Evolutionary conservation across 345 rosid species (phyloP).

Genomic region (Pistacia integerrima): DNA sequence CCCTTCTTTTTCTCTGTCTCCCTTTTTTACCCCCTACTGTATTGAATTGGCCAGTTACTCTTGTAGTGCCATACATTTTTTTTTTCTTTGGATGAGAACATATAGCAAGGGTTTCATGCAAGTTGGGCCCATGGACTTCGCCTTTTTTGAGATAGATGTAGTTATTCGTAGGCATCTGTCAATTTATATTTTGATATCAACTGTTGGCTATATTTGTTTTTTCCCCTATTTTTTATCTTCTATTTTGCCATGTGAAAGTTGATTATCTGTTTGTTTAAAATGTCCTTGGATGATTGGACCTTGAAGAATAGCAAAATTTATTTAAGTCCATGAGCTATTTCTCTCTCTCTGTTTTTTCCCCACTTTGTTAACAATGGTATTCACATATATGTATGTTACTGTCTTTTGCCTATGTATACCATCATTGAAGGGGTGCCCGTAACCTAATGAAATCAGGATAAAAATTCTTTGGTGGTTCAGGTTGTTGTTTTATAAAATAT

Average conservation of each 20-base stretch:
- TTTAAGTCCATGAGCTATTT: background rate
- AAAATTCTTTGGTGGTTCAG: constrained; percentile 62
- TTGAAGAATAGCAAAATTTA: constrained; percentile 20
- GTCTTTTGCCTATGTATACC: constrained; percentile 11
- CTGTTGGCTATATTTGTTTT: background rate
- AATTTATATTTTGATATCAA: background rate
- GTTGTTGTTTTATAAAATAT: constrained; percentile 98
- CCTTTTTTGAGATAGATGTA: background rate
- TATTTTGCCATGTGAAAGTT: background rate
- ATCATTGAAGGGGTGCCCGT: constrained; percentile 24
- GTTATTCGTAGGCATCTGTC: background rate
- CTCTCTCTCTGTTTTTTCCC: background rate
- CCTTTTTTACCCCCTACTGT: background rate
- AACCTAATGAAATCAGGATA: constrained; percentile 41
- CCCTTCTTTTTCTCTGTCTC: background rate
- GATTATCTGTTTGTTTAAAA: constrained; percentile 11
- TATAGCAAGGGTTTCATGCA: background rate
- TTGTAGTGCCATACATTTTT: background rate
- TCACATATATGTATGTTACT: constrained; percentile 12
- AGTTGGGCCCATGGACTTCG: background rate
- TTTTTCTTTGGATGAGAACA: too few relatives aligned
- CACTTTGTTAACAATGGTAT: background rate
- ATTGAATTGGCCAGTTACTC: background rate
- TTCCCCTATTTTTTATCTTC: background rate
- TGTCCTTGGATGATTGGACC: constrained; percentile 18